Evolutionary conservation across 78 protist genomes (phyloP), one percentile per base, ranked within the genome.

Genomic region (Guillardia theta): DNA sequence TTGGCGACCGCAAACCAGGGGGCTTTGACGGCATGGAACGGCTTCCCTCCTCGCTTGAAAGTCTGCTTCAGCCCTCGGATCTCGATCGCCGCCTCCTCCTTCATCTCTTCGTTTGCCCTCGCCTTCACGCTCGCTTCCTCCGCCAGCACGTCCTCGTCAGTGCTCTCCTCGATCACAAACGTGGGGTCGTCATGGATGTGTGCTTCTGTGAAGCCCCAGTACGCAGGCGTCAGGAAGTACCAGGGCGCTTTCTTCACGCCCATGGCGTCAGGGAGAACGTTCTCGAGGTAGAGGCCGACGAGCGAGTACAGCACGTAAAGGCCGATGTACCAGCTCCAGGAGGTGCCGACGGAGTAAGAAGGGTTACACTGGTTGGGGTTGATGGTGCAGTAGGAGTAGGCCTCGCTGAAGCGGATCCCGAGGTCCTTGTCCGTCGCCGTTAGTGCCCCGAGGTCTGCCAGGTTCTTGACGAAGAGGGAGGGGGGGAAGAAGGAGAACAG

Each of bases 11-110:
- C 0, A 50, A 50, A 37, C 76, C 30, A 24, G 36, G 92, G 33
- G 39, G 30, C 47, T 41, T 41, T 33, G 53, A 94, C 93, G n/a
- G 95, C 95, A 53, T n/a, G 37, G 54, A 92, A 92, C 5, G 45
- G 50, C 90, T 78, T 78, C 18, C 90, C 90, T 46, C 90, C 24
- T 3, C 90, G 44, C n/a, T 27, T 12, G 90, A 78, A 78, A 30
- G 45, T 43, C 43, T 12, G 43, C 4, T 22, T 18, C 90, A 78
- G 48, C 1, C 90, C 90, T 6, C 90, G 47, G 50, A 78, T 43
- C 48, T 78, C 90, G 18, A 78, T 30, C 37, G 90, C 90, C 33
- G 50, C 18, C 15, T 37, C 90, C 33, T 10, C 24, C n/a, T 19
- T 50, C 24, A 43, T 43, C 43, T 46, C 33, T 6, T 2, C 6